A percentile compares a stretch with the other conserved stretches of the same genome.
Evolutionary conservation across 1,284 basidiomycete genomes (phyloP).

Genomic region (Bjerkandera adusta): DNA sequence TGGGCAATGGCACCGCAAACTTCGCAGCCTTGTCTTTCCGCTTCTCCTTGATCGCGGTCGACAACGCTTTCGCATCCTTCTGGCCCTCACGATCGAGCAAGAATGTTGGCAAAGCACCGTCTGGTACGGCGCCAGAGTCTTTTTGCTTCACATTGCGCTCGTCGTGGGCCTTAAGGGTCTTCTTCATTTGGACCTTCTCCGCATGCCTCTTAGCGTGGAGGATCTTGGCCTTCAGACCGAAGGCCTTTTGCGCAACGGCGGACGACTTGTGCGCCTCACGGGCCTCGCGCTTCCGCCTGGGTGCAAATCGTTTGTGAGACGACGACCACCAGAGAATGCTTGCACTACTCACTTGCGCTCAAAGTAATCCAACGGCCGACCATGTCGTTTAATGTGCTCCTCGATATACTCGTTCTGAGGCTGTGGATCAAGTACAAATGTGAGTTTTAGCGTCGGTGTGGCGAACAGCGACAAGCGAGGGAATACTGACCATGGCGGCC

Average conservation of each 20-base stretch:
- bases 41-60: constrained; percentile 98
- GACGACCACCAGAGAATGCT: constrained; percentile 3
- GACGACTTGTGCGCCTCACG: constrained; percentile 90
- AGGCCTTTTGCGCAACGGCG: constrained; percentile 88
- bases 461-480: neutral
- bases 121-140: constrained; percentile 77
- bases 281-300: constrained; percentile 91
- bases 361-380: constrained; percentile 81
- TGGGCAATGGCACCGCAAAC: constrained; percentile 95
- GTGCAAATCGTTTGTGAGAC: constrained; percentile 7
- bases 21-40: constrained; percentile 99
- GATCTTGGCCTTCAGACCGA: constrained; percentile 97
- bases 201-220: constrained; percentile 95
- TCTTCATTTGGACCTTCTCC: constrained; percentile 99
- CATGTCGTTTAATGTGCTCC: constrained; percentile 87
- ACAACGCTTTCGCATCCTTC: constrained; percentile 96
- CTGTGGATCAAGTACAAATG: constrained; percentile 1
- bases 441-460: constrained; percentile 15
- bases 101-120: constrained; percentile 91
- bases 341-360: constrained; percentile 68
- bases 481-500: constrained; percentile 51
- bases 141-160: constrained; percentile 97
- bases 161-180: constrained; percentile 98
- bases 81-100: constrained; percentile 96
- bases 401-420: constrained; percentile 87